Base-by-base conservation (phyloP, 2,329 filamentous ascomycete species). In the Fusarium tuaranense region DNA sequence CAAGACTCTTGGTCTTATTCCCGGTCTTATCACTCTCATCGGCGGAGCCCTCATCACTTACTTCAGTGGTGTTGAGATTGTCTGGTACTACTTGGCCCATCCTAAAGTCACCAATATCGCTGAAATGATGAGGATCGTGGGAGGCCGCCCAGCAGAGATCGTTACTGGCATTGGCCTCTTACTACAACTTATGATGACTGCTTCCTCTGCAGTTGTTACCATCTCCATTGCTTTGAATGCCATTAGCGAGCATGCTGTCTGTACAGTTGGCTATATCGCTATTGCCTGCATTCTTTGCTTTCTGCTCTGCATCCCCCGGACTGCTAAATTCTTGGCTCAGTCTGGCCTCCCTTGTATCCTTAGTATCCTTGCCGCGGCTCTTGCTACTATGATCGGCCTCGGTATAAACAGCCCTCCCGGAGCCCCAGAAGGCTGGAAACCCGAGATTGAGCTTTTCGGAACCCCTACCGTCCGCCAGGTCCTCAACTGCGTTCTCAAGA, bases 191-290 rank as follows among this genome's bases (percentile, higher is more conserved):
- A 68, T 70, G 14, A 67, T 72, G 67, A 68, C 68, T 14, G 65
- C 63, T 27, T 32, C 89, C 39, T 86, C 92, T 72, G 90, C 92
- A 79, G 91, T 89, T 76, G 84, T 92, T 60, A 88, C 90, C 5
- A 89, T 90, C 53, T 88, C 90, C 39, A 88, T 91, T 77, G 92
- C 91, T 76, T 85, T 92, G 69, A 92, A 92, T 81, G 92, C 90
- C 57, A 91, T 92, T 81, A 88, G 87, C n/a, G 84, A 86, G 62
- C 86, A 90, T 77, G 84, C 84, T 18, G 78, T 90, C 13, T 93
- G 91, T 82, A 92, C 91, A 1, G 87, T 93, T 59, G 87, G 85
- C 39, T 93, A 92, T 80, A 87, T 88, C n/a, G 86, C 88, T 20
- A 86, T 93, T 65, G 87, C 90, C 7, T 89, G 90, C 5, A 80